Percentiles rank a stretch among this genome's conserved stretches.
Evolutionary conservation across 1,284 basidiomycete species (phyloP).

Genomic region (Sanghuangporus sanghuang): DNA sequence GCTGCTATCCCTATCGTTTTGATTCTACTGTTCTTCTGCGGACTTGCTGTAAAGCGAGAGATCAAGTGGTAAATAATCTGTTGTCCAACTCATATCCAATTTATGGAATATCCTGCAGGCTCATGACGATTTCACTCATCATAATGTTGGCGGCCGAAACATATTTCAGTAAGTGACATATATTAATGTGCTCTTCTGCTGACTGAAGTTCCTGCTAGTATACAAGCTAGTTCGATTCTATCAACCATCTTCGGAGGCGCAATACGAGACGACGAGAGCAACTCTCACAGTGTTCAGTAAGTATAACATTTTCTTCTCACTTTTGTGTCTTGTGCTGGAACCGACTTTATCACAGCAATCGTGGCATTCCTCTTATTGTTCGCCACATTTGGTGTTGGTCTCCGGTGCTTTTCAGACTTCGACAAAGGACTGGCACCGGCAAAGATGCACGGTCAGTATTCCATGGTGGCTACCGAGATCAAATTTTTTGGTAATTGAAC

Average conservation of each 20-base stretch:
- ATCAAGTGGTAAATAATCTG: slow-evolving; percentile 56
- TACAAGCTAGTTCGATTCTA: slow-evolving; percentile 81
- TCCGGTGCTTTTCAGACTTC: slow-evolving; percentile 76
- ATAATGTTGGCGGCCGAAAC: slow-evolving; percentile 72
- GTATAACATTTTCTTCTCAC: not conserved
- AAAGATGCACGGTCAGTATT: slow-evolving; percentile 66
- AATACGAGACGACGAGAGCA: slow-evolving; percentile 65
- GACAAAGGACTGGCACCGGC: slow-evolving; percentile 65
- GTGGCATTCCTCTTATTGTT: slow-evolving; percentile 70
- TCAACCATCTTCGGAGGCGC: slow-evolving; percentile 43
- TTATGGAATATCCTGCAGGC: slow-evolving; percentile 32
- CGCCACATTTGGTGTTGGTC: slow-evolving; percentile 64
- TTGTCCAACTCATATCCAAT: not conserved
- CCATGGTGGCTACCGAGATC: slow-evolving; percentile 18
- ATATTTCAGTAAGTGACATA: slow-evolving; percentile 38
- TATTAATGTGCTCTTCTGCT: slow-evolving; percentile 40
- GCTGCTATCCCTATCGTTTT: slow-evolving; percentile 79
- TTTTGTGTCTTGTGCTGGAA: not conserved
- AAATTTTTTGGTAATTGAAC: slow-evolving; percentile 29
- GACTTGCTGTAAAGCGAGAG: slow-evolving; percentile 68
- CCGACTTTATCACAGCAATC: slow-evolving; percentile 42
- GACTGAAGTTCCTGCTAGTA: slow-evolving; percentile 36
- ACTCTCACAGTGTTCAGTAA: slow-evolving; percentile 72
- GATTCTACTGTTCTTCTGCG: slow-evolving; percentile 58
- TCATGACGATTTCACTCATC: slow-evolving; percentile 63